These are phyloP conservation scores for Saccharomycopsis sp. DNA, from an alignment of 805 yeast species.

Conservation along the genomic window DNA sequence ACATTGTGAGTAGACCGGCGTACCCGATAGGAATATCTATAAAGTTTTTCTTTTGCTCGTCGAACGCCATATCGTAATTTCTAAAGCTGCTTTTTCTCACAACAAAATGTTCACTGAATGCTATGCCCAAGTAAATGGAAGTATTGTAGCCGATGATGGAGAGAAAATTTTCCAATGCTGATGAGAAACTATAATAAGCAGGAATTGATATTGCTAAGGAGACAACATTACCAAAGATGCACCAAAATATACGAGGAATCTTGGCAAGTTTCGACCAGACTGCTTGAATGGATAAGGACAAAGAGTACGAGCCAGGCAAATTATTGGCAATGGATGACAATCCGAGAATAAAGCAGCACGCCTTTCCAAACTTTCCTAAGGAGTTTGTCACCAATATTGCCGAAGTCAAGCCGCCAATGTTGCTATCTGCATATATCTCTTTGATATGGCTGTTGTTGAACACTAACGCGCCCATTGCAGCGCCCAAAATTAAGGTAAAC, in stretches of 20 bases:
- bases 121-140: constrained; percentile 74
- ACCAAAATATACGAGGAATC: constrained; percentile 82
- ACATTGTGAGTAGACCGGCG: constrained; percentile 73
- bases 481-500: constrained; percentile 75
- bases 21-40: constrained; percentile 57
- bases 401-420: constrained; percentile 78
- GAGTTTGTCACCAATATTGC: constrained; percentile 73
- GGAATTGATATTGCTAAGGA: constrained; percentile 86
- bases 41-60: constrained; percentile 34
- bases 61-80: constrained; percentile 57
- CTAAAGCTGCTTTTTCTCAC: constrained; percentile 50
- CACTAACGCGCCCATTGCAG: constrained; percentile 74
- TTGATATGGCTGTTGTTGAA: constrained; percentile 39
- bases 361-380: constrained; percentile 82
- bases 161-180: constrained; percentile 81
- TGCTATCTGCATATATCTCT: constrained; percentile 42
- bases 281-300: constrained; percentile 81
- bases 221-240: constrained; percentile 63
- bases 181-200: constrained; percentile 66
- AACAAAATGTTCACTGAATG: constrained; percentile 73
- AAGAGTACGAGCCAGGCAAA: constrained; percentile 89
- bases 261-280: constrained; percentile 65
- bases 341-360: constrained; percentile 78
- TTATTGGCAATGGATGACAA: constrained; percentile 86
- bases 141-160: constrained; percentile 85